phyloP scores from a whole-genome alignment of 1,139 yeast genomes.

The Diutina mesorugosa region DNA sequence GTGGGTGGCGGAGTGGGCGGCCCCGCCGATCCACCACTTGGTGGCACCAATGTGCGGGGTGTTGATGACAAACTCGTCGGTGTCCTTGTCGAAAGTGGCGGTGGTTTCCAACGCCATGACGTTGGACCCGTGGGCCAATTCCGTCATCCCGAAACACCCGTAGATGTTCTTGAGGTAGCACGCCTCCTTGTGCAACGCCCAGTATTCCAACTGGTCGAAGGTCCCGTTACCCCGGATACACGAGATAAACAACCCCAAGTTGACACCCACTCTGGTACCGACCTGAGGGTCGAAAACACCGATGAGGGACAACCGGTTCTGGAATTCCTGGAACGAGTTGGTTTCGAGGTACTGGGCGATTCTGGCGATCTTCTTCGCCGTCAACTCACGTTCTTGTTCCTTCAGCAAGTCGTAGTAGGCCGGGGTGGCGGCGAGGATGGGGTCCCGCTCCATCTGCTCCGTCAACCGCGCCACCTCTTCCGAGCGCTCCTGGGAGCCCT shows the following conservation, averaged over 20 bases:
- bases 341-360: slow-evolving; percentile 25
- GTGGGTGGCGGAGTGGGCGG: slow-evolving; percentile 89
- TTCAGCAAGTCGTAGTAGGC: slow-evolving; percentile 25
- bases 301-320: slow-evolving; percentile 21
- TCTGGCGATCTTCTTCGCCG: slow-evolving; percentile 24
- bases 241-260: slow-evolving; percentile 18
- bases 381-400: slow-evolving; percentile 22
- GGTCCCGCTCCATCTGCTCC: slow-evolving; percentile 32
- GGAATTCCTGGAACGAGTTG: slow-evolving; percentile 23
- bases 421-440: slow-evolving; percentile 21
- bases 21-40: slow-evolving; percentile 98
- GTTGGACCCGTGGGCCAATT: slow-evolving; percentile 87
- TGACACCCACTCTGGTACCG: slow-evolving; percentile 17
- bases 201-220: slow-evolving; percentile 45
- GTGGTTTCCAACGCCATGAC: slow-evolving; percentile 91
- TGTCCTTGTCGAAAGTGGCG: slow-evolving; percentile 58
- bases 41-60: slow-evolving; percentile 90
- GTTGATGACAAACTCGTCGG: slow-evolving; percentile 60
- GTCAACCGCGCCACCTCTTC: slow-evolving; percentile 15
- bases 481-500: slow-evolving; percentile 23
- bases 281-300: slow-evolving; percentile 19
- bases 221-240: slow-evolving; percentile 21
- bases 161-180: slow-evolving; percentile 50
- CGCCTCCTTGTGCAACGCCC: slow-evolving; percentile 71
- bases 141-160: slow-evolving; percentile 94